These are phyloP conservation scores for Arthroderma sp. DNA, from an alignment of 2,329 filamentous ascomycete species.

Conservation along the genomic window DNA sequence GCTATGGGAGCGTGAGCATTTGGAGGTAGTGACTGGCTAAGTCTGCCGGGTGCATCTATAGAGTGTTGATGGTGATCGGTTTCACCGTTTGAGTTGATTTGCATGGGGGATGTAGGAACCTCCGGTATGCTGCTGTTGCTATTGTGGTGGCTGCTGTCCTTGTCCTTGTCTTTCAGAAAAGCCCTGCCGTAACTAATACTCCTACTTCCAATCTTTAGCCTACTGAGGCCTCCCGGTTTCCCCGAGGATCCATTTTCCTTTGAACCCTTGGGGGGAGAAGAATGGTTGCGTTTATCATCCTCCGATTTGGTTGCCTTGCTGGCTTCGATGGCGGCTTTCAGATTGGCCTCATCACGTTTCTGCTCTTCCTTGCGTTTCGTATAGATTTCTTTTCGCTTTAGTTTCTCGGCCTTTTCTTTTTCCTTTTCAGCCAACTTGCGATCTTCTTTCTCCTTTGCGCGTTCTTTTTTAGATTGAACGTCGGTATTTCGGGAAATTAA, in stretches of 20 bases:
- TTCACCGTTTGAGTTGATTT: not conserved
- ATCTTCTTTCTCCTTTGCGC: constrained; percentile 44
- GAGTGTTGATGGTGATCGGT: not conserved
- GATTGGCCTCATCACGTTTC: constrained; percentile 48
- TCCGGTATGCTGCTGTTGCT: no score
- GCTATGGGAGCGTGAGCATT: not conserved
- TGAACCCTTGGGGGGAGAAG: constrained; percentile 2
- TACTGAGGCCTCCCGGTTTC: constrained; percentile 39
- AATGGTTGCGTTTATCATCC: constrained; percentile 27
- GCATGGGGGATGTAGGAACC: no score
- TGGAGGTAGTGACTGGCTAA: not conserved
- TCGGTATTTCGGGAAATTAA: constrained; percentile 38
- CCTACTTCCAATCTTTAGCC: constrained; percentile 60
- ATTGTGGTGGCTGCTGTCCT: constrained; percentile 8
- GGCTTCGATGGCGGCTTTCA: constrained; percentile 51
- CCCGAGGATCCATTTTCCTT: constrained; percentile 32
- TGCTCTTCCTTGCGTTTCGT: constrained; percentile 45
- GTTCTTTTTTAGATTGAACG: constrained; percentile 56
- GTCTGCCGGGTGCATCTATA: not conserved
- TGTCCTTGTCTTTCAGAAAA: constrained; percentile 36
- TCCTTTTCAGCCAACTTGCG: constrained; percentile 36
- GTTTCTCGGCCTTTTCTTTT: constrained; percentile 46
- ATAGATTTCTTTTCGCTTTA: constrained; percentile 32
- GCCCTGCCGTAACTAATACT: constrained; percentile 55
- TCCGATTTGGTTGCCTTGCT: constrained; percentile 52